phyloP scores from a whole-genome alignment of 305 asterid species.

The Solanum hybrid region DNA sequence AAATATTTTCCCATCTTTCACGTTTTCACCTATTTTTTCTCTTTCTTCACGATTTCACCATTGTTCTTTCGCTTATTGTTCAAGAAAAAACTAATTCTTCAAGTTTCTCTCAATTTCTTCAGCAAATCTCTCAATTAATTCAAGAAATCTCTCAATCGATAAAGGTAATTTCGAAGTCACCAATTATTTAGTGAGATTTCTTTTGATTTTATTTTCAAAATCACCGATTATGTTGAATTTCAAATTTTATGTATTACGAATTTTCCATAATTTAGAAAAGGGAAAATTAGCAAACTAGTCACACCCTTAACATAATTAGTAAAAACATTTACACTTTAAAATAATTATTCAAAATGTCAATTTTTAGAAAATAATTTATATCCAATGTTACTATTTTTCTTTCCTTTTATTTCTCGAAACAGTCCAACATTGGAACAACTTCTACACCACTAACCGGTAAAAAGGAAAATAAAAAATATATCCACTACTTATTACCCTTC shows the following conservation, averaged over 20 bases:
- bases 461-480: no score
- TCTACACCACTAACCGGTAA: no score
- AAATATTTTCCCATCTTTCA: neutral
- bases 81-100: neutral
- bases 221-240: neutral
- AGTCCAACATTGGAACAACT: no score
- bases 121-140: no score
- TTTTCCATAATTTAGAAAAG: neutral
- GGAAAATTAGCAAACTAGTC: neutral
- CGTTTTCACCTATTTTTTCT: neutral
- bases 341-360: no score
- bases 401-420: no score
- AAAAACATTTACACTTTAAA: no score
- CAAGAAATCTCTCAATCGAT: neutral
- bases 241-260: neutral
- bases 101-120: neutral
- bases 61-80: neutral
- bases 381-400: no score
- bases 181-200: neutral
- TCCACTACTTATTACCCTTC: no score
- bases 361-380: no score
- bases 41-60: neutral
- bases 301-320: neutral
- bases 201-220: no score
- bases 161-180: neutral